Evolutionary conservation across 2,329 filamentous ascomycete genomes (phyloP), one percentile per base, ranked within the genome.

Genomic region (Pyrenophora graminea): DNA sequence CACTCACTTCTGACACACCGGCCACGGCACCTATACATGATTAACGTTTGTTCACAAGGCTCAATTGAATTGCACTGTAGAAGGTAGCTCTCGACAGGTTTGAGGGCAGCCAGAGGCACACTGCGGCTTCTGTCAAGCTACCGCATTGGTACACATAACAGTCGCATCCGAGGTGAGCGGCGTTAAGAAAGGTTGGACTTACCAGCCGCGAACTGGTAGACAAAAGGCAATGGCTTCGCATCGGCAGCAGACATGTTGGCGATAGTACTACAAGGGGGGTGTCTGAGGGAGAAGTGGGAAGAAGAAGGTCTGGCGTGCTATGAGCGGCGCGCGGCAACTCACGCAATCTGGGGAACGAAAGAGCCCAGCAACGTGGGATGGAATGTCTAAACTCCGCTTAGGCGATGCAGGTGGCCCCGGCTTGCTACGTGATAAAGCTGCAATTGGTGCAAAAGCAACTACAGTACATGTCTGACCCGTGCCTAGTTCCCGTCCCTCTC

Each of bases 171-270:
- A 55, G 54, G 41, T 48, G 59, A 63, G 56, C 63, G 62, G 59
- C 45, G 56, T 61, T 58, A 55, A 58, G 57, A 56, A 55, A 52
- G 63, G 63, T 58, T 59, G 45, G 39, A 79, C 84, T 71, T 72
- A 86, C 92, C 92, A 71, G 93, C 92, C 74, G 87, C 89, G 81
- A 97, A 96, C 80, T 96, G 92, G 85, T 97, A 97, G 66, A 85
- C 76, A 78, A 97, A 97, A 53, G 91, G 91, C 64, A 97, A 85
- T 52, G 92, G 90, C 79, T 91, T 88, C 42, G 58, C 61, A 62
- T 86, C 76, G 61, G 76, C 66, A 59, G 75, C 66, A 55, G 79
- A 72, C 79, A 80, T 80, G 17, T 55, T 69, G 62, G 18, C 46
- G 55, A 57, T 39, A 44, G 58, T 52, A 41, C 48, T 51, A 49